Conservation (phyloP, 2,329 filamentous ascomycete species). For the Nectriaceae sp. region DNA sequence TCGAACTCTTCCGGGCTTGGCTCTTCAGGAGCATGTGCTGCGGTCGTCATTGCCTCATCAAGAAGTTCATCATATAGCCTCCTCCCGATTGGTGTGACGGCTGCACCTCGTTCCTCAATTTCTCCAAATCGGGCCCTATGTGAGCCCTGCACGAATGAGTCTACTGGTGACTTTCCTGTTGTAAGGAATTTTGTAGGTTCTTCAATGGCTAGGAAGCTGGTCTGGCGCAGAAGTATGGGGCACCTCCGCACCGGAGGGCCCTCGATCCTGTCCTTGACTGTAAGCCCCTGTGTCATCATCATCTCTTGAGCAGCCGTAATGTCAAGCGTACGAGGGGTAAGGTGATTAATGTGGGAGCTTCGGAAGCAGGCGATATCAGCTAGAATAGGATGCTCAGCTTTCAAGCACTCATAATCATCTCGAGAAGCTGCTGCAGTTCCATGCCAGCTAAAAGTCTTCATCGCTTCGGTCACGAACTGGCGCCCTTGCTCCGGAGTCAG, state of each 20-base stretch:
- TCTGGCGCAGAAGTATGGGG: constrained; percentile 52
- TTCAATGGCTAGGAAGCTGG: constrained; percentile 52
- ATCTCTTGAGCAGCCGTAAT: constrained; percentile 35
- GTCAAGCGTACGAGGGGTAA: constrained; percentile 14
- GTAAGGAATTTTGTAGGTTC: constrained; percentile 44
- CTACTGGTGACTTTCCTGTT: constrained; percentile 26
- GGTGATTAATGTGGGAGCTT: constrained; percentile 26
- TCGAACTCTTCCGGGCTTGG: constrained; percentile 16
- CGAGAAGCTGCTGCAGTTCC: constrained; percentile 12
- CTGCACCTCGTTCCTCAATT: constrained; percentile 52
- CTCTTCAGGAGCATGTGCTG: not conserved
- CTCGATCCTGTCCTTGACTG: constrained; percentile 50
- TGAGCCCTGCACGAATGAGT: constrained; percentile 31
- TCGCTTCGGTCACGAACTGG: constrained; percentile 35
- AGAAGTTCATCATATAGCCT: constrained; percentile 47
- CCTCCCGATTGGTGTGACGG: constrained; percentile 46
- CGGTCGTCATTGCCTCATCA: constrained; percentile 25
- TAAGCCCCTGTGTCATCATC: constrained; percentile 43
- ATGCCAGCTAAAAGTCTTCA: constrained; percentile 21
- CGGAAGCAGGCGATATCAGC: constrained; percentile 46
- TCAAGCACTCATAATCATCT: constrained; percentile 16
- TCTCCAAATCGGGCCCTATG: constrained; percentile 54
- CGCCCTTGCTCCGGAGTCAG: constrained; percentile 34
- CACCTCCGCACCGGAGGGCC: constrained; percentile 47
- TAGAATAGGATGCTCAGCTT: constrained; percentile 38